Conservation (phyloP, 345 rosid species). For the Eucalyptus sideroxylon region DNA sequence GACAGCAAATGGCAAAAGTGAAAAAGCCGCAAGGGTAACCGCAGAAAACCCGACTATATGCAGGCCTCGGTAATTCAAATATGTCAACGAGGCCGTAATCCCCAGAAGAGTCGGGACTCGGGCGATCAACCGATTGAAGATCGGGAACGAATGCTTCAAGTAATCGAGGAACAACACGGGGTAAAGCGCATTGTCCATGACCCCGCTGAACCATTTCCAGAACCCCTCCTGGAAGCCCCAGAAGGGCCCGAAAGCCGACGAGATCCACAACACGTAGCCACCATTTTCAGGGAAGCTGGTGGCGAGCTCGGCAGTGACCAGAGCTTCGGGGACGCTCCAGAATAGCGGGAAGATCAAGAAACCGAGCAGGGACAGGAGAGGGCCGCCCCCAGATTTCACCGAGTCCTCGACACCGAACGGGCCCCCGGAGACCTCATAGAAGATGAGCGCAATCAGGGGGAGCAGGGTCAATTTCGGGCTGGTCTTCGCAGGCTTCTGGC, state of each 20-base stretch:
- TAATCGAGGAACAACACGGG: conserved; percentile 88
- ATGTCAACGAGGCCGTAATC: conserved; percentile 63
- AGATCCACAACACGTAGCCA: conserved; percentile 86
- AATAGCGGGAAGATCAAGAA: conserved; percentile 73
- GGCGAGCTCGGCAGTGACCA: conserved; percentile 86
- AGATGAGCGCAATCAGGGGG: conserved; percentile 80
- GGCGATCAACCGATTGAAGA: conserved; percentile 41
- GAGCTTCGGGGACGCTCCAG: conserved; percentile 92
- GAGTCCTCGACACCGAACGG: conserved; percentile 95
- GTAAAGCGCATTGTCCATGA: conserved; percentile 89
- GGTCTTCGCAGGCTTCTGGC: conserved; percentile 4
- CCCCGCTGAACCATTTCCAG: conserved; percentile 99
- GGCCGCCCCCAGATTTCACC: conserved; percentile 85
- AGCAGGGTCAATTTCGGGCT: conserved; percentile 58
- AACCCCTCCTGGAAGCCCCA: conserved; percentile 98
- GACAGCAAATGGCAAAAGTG: conserved; percentile 67
- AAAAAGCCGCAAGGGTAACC: conserved; percentile 57
- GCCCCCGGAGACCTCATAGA: conserved; percentile 95
- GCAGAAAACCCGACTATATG: conserved; percentile 82
- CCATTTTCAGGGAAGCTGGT: conserved; percentile 93
- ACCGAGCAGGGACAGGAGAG: conserved; percentile 70
- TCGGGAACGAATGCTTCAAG: conserved; percentile 74
- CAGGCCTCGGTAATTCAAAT: conserved; percentile 78
- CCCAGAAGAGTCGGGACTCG: conserved; percentile 74
- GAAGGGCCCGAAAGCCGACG: conserved; percentile 85